Evolutionary conservation across 148 eudicot genomes (phyloP).

Genomic region (Silene conica): DNA sequence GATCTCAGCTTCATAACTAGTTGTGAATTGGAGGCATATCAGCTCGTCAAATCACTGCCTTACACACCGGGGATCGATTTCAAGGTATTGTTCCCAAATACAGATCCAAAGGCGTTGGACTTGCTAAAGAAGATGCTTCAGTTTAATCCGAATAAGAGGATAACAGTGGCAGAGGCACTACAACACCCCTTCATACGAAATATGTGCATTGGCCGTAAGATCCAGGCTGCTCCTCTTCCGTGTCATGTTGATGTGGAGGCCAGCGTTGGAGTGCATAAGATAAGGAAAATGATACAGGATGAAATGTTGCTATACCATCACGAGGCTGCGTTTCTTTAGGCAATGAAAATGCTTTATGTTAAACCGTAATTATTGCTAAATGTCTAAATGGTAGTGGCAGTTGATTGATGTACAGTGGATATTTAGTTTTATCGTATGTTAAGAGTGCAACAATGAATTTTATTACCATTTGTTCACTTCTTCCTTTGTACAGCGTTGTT

Average conservation of each 20-base stretch:
- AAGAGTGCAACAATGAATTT: too few species aligned
- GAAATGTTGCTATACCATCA: conserved; percentile 37
- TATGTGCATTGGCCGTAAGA: conserved; percentile 16
- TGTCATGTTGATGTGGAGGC: conserved; percentile 27
- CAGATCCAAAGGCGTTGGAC: conserved; percentile 33
- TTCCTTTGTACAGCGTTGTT: too few species aligned
- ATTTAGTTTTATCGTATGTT: too few species aligned
- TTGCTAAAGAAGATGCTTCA: conserved; percentile 35
- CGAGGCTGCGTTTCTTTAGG: not conserved
- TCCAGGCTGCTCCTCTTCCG: conserved; percentile 20
- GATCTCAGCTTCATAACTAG: conserved; percentile 28
- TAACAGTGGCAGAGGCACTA: conserved; percentile 35
- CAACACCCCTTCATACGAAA: conserved; percentile 35
- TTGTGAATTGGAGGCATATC: not conserved
- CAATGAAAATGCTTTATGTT: too few species aligned
- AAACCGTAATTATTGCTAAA: too few species aligned
- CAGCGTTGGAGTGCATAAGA: conserved; percentile 17
- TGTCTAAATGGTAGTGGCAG: too few species aligned
- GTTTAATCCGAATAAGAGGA: conserved; percentile 38
- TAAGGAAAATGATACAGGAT: conserved; percentile 39
- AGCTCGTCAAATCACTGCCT: conserved; percentile 21
- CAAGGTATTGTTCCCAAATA: conserved; percentile 23
- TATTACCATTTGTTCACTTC: too few species aligned
- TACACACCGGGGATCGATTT: conserved; percentile 17
- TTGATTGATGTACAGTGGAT: too few species aligned